A percentile compares a stretch with the other conserved stretches of the same genome.
Conservation (phyloP, 805 yeast genomes). For the Scheffersomyces stipitis region DNA sequence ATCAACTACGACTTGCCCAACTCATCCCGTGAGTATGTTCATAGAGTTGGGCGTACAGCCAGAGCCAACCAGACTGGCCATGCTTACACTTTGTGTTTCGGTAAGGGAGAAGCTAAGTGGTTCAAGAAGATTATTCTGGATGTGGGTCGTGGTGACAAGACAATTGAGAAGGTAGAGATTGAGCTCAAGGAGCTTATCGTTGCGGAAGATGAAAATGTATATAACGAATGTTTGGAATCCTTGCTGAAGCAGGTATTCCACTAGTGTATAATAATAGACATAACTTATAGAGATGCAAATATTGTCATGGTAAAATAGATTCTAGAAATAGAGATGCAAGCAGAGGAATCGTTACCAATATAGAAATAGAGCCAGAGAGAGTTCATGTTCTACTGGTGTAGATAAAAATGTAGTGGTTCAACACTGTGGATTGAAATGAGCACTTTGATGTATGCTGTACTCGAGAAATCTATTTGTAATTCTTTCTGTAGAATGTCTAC, state of each 20-base stretch:
- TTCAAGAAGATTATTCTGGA: constrained; percentile 48
- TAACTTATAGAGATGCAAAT: no score
- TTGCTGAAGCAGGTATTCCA: constrained; percentile 19
- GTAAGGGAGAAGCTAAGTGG: constrained; percentile 77
- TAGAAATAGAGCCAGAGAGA: no score
- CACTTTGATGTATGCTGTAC: no score
- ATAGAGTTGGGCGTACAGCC: constrained; percentile 96
- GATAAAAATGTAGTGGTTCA: no score
- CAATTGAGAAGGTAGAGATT: constrained; percentile 20
- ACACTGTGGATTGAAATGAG: no score
- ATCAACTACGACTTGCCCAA: constrained; percentile 89
- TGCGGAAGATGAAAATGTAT: constrained; percentile 22
- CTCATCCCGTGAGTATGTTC: constrained; percentile 89
- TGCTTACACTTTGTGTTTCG: constrained; percentile 72
- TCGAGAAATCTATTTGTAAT: no score
- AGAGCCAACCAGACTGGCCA: constrained; percentile 81
- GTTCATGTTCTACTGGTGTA: no score
- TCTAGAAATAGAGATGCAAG: no score
- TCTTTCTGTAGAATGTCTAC: no score
- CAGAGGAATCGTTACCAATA: no score
- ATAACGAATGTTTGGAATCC: constrained; percentile 24
- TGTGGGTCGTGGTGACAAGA: constrained; percentile 39
- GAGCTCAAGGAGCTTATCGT: constrained; percentile 19
- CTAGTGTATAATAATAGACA: not conserved
- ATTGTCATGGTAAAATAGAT: no score